These are phyloP conservation scores for Avena eriantha DNA, from an alignment of 176 grass and related monocot species.

Conservation along the genomic window DNA sequence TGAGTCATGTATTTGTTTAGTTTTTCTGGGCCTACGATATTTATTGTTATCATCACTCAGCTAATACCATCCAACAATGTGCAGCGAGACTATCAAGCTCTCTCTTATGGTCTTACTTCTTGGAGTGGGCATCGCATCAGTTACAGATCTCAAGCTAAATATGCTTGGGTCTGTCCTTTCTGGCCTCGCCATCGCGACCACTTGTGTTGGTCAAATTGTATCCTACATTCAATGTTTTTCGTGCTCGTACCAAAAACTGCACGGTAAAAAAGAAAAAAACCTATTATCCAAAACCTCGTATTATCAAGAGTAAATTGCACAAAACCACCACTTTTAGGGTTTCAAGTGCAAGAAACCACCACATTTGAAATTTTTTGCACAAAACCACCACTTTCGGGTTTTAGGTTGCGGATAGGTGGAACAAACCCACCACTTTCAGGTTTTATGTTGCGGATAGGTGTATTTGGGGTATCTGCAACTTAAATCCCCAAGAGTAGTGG, in stretches of 20 bases:
- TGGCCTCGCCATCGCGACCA: constrained; percentile 88
- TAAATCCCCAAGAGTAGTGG: too few relatives aligned
- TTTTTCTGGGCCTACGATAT: constrained; percentile 9
- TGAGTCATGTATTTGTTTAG: not conserved
- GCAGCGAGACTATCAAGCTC: constrained; percentile 90
- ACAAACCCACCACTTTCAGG: too few relatives aligned
- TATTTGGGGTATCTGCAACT: too few relatives aligned
- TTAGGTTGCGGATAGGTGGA: too few relatives aligned
- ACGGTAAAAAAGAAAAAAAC: constrained; percentile 23
- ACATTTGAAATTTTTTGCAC: too few relatives aligned
- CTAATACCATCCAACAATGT: constrained; percentile 51
- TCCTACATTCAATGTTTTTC: constrained; percentile 51
- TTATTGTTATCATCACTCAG: constrained; percentile 27
- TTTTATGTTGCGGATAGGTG: too few relatives aligned
- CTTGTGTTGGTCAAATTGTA: constrained; percentile 99
- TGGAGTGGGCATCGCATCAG: constrained; percentile 95
- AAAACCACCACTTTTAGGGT: too few relatives aligned
- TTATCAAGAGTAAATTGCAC: not conserved
- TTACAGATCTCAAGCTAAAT: constrained; percentile 98
- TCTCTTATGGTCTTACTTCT: constrained; percentile 91
- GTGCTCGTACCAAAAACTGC: constrained; percentile 24
- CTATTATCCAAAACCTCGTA: not conserved
- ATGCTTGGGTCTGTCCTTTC: constrained; percentile 90
- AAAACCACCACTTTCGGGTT: too few relatives aligned
- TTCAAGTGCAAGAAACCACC: too few relatives aligned